Evolutionary conservation across 225 moss, liverwort and hornwort species (phyloP), one percentile per base, ranked within the genome.

Genomic region (Rhytidiadelphus loreus): DNA sequence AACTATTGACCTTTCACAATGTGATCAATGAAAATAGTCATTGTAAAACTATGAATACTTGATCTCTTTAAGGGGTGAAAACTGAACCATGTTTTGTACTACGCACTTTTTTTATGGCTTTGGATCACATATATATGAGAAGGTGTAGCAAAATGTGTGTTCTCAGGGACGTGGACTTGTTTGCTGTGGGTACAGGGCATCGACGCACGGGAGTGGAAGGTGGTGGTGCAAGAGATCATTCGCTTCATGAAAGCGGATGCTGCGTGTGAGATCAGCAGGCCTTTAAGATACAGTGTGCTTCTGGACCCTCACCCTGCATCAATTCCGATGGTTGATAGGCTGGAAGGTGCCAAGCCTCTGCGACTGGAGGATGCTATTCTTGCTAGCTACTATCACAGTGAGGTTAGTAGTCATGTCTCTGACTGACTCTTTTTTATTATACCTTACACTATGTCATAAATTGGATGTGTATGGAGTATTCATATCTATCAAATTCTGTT

Each of bases 221-320:
- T 95, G 76, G 95, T 98, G 59, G 92, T 95, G 77, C 96, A 96
- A 92, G 98, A 98, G 92, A 95, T 98, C 58, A 90, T 90, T 82
- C 94, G 98, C 69, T 98, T 98, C 77, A 93, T 96, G 96, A 96
- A 97, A 90, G 98, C 96, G 48, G 98, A 98, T 92, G 93, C 93
- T 88, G 92, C 93, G 53, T 98, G 98, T 86, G 97, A 97, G 73
- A 89, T 89, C 32, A 95, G 96, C 89, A 97, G 98, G 88, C 98
- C 98, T 71, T 92, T 98, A 88, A 92, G 98, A 81, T 98, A 98
- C 77, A 98, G 98, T 87, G 95, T 97, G 85, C 91, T 97, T 37
- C 96, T 98, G 55, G 98, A 98, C 90, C 93, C 95, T 85, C 96
- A 95, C 80, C 98, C 95, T 57, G 88, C 93, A 37, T 90, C 91